A percentile compares a stretch with the other conserved stretches of the same genome.
phyloP scores from a whole-genome alignment of 371 early-diverging fungal genomes.

The Lichtheimia corymbifera region DNA sequence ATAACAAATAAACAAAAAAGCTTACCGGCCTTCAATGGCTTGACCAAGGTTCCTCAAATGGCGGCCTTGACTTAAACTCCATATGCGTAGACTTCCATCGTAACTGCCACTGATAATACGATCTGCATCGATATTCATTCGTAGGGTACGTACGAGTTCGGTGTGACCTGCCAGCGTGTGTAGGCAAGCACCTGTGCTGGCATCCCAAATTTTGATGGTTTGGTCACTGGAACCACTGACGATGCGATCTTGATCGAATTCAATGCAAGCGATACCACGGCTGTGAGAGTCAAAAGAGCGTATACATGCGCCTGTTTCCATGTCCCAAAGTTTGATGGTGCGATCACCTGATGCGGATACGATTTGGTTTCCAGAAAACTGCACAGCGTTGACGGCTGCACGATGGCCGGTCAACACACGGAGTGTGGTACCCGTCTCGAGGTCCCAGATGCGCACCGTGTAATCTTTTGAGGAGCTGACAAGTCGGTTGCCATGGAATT shows the following conservation, averaged over 20 bases:
- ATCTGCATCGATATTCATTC: constrained; percentile 40
- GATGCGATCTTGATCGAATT: constrained; percentile 72
- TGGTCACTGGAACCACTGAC: constrained; percentile 85
- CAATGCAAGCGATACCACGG: constrained; percentile 84
- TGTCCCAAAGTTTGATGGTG: constrained; percentile 68
- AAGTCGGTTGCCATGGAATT: constrained; percentile 62
- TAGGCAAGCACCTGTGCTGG: constrained; percentile 66
- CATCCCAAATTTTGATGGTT: constrained; percentile 85
- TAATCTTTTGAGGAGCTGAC: constrained; percentile 89
- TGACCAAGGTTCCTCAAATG: constrained; percentile 53
- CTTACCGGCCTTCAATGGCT: constrained; percentile 68
- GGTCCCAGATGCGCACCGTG: constrained; percentile 80
- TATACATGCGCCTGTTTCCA: constrained; percentile 57
- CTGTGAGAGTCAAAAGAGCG: constrained; percentile 55
- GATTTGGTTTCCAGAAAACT: constrained; percentile 55
- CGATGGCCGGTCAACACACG: constrained; percentile 55
- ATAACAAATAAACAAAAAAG: not conserved
- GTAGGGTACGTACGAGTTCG: constrained; percentile 79
- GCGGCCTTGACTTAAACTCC: constrained; percentile 65
- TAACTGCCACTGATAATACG: constrained; percentile 81
- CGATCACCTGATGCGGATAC: constrained; percentile 85
- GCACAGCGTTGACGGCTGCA: constrained; percentile 81
- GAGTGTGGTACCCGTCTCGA: constrained; percentile 49
- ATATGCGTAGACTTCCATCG: constrained; percentile 86
- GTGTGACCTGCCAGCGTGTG: constrained; percentile 73